These are phyloP conservation scores for Dendrobium officinale DNA, from an alignment of 106 monocot species.

Conservation along the genomic window DNA sequence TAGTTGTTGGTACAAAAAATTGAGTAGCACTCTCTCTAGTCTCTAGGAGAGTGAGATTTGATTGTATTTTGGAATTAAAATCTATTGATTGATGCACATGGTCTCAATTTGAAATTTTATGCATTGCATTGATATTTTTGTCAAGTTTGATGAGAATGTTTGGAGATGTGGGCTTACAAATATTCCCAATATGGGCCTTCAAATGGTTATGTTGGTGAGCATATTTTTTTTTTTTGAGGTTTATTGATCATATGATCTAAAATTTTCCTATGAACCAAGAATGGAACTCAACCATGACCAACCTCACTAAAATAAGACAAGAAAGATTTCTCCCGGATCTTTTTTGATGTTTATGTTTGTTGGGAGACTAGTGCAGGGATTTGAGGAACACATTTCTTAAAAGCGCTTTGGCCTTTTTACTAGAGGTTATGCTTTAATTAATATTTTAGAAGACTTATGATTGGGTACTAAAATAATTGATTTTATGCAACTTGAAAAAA, in stretches of 20 bases:
- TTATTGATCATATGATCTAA: not conserved
- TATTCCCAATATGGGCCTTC: not conserved
- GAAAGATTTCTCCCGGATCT: not conserved
- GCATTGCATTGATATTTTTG: not conserved
- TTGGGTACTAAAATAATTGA: too few relatives aligned
- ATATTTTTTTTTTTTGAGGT: not conserved
- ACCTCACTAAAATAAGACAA: not conserved
- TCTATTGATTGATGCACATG: not conserved
- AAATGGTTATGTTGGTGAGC: not conserved
- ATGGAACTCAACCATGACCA: not conserved
- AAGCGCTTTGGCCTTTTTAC: not conserved
- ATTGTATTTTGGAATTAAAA: not conserved
- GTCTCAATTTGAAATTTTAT: not conserved
- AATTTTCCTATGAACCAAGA: not conserved
- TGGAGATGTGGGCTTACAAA: not conserved
- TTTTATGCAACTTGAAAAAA: too few relatives aligned
- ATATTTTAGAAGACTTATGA: not conserved
- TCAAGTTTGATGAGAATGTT: not conserved
- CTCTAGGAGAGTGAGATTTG: not conserved
- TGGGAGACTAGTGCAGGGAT: not conserved
- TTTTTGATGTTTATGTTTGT: not conserved
- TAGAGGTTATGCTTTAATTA: slow-evolving; percentile 1
- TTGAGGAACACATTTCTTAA: not conserved
- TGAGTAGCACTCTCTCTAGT: not conserved
- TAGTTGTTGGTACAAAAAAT: too few relatives aligned